Evolutionary conservation across 2,329 filamentous ascomycete genomes (phyloP), one percentile per base, ranked within the genome.

Genomic region (Pseudogymnoascus sp.): DNA sequence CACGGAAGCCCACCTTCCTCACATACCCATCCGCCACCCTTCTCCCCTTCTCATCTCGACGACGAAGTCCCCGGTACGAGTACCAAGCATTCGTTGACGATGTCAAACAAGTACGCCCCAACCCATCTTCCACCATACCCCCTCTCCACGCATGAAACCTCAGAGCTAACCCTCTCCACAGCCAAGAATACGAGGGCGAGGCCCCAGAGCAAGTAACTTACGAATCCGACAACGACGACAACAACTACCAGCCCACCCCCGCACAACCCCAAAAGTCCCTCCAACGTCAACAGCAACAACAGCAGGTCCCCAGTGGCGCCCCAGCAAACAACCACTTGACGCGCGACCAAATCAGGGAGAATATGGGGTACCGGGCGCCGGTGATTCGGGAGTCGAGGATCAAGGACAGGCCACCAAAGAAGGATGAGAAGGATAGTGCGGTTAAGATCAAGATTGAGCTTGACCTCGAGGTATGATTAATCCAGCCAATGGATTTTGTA

Each of bases 391-490:
- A 77, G 65, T 76, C 74, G 1, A 69, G 75, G 61, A 76, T 77
- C 65, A 71, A 74, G 60, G 74, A 77, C 66, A 67, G 75, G 9
- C 75, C 74, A 18, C 31, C 63, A 23, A 74, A 74, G 35, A 67
- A 69, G 52, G 73, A 73, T 64, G 69, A 69, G 59, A 69, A 74
- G 66, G 75, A 75, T 61, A 75, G 73, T 66, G 72, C 69, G 64
- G 65, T 76, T 67, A 76, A 76, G 69, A 74, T 77, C 66, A 75
- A 76, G 69, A 75, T 77, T 64, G 75, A 77, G 69, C 61, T 77
- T 64, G 75, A 77, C 71, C 70, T 71, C 41, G 71, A 73, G 70
- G 71, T 72, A 72, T 60, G 61, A 40, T 58, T 43, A 12, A 67
- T 64, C 33, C 62, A 43, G 59, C 61, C 71, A 62, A 71, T 72